A percentile compares a stretch with the other conserved stretches of the same genome.
These are phyloP conservation scores for Seminavis robusta DNA, from an alignment of 108 stramenopile genomes.

Conservation along the genomic window DNA sequence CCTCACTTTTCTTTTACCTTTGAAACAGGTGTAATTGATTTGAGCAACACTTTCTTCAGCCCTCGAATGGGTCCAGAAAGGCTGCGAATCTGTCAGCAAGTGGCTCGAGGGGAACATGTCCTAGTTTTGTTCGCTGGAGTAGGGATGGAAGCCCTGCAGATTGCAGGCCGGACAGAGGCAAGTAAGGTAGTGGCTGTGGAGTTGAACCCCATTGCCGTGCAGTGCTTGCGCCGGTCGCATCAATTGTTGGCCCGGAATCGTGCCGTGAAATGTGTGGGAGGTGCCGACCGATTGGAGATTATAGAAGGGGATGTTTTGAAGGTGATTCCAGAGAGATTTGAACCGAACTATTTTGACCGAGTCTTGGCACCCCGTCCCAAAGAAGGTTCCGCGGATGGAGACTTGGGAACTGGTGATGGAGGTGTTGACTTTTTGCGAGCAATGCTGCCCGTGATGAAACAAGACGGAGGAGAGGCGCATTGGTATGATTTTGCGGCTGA, in stretches of 20 bases:
- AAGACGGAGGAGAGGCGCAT: slow-evolving; percentile 66
- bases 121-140: slow-evolving; percentile 82
- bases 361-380: slow-evolving; percentile 84
- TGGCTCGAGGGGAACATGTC: slow-evolving; percentile 78
- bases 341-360: slow-evolving; percentile 52
- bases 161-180: slow-evolving; percentile 78
- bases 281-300: slow-evolving; percentile 61
- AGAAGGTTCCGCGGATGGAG: slow-evolving; percentile 75
- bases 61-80: slow-evolving; percentile 85
- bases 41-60: slow-evolving; percentile 79
- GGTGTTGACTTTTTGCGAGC: slow-evolving; percentile 54
- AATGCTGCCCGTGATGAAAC: slow-evolving; percentile 63
- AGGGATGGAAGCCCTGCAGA: slow-evolving; percentile 82
- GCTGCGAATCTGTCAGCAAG: slow-evolving; percentile 74
- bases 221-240: slow-evolving; percentile 58
- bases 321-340: slow-evolving; percentile 47
- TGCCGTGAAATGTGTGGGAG: slow-evolving; percentile 65
- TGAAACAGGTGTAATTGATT: slow-evolving; percentile 79
- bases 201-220: slow-evolving; percentile 64
- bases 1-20: too few species aligned
- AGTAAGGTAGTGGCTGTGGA: slow-evolving; percentile 63
- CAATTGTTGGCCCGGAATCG: slow-evolving; percentile 77
- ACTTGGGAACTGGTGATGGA: slow-evolving; percentile 71
- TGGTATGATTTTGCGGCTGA: slow-evolving; percentile 88
- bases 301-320: slow-evolving; percentile 76